Evolutionary conservation across 169 alveolate species (phyloP), one percentile per base, ranked within the genome.

Genomic region (Plasmodium cynomolgi): DNA sequence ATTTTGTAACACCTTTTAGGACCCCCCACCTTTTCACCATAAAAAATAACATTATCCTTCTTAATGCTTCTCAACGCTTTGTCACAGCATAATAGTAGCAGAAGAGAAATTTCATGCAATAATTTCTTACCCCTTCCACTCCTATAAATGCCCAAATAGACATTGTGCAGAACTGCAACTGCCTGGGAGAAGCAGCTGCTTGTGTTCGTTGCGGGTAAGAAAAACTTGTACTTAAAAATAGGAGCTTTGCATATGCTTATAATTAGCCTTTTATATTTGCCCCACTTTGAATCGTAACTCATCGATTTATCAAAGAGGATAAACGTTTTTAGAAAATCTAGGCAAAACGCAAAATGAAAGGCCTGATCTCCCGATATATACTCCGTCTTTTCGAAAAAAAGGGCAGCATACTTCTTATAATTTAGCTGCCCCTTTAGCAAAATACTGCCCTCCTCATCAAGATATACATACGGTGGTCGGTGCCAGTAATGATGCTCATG

Each of bases 141-240:
- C 31, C 80, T 50, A 85, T 85, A 85, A 33, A 85, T 85, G 47
- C 2, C 39, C 8, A 75, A 1, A 77, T 85, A 85, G 62, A 85
- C 41, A 56, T 85, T 50, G 80, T 71, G 81, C 11, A 85, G 84
- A 71, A 85, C 79, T 11, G 13, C 29, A 17, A 85, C n/a, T 20
- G 93, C 77, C 58, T 20, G 71, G n/a, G 77, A 85, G 58, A 85
- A 85, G 68, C 93, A 75, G 62, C 80, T 85, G 47, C 62, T 68
- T 54, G 81, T 50, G 62, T 39, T 75, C 33, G 11, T 85, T 9
- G 93, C 62, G 4, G 93, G 77, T 74, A 85, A 75, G 68, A 85
- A 85, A 44, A 75, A 85, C 26, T 85, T 54, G 33, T 75, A 85
- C n/a, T 26, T 56, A 26, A 75, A 85, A 33, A 85, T 50, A 58